Conservation (phyloP, 2,329 filamentous ascomycete genomes). For the Hypoxylon sp. region DNA sequence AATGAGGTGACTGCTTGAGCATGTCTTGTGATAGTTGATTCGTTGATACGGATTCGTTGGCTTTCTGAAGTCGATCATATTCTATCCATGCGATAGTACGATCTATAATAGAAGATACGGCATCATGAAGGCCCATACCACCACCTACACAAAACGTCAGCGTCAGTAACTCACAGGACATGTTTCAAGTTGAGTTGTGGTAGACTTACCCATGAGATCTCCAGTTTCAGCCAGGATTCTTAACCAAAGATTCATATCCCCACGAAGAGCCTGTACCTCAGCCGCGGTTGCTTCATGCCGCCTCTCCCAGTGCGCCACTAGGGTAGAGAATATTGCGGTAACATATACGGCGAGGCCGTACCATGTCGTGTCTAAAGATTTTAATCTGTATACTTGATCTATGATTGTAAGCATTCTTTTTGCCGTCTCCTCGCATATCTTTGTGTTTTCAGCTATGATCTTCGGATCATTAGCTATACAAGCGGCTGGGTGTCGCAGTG, state of each 20-base stretch:
- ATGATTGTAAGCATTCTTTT: conserved; percentile 72
- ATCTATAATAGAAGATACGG: conserved; percentile 62
- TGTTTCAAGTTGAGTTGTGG: not conserved
- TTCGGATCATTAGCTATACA: conserved; percentile 65
- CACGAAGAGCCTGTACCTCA: conserved; percentile 70
- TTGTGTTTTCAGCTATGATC: conserved; percentile 71
- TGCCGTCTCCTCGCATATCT: conserved; percentile 74
- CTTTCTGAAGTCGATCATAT: conserved; percentile 58
- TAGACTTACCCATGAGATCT: conserved; percentile 70
- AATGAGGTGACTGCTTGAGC: conserved; percentile 49
- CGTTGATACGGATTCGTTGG: conserved; percentile 38
- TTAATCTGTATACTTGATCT: conserved; percentile 69
- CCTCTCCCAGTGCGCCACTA: conserved; percentile 77
- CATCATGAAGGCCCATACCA: conserved; percentile 57
- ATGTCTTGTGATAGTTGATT: conserved; percentile 46
- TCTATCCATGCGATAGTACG: conserved; percentile 66
- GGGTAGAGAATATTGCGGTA: conserved; percentile 77
- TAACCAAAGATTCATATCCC: conserved; percentile 78
- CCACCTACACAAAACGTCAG: conserved; percentile 53
- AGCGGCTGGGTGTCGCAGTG: conserved; percentile 71
- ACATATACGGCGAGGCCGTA: conserved; percentile 79
- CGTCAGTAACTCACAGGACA: conserved; percentile 28
- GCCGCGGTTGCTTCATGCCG: conserved; percentile 68
- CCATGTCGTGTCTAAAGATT: conserved; percentile 82
- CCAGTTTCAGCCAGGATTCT: conserved; percentile 75